Evolutionary conservation across 1,284 basidiomycete genomes (phyloP), one percentile per base, ranked within the genome.

Genomic region (Leccinum griseonigrum): DNA sequence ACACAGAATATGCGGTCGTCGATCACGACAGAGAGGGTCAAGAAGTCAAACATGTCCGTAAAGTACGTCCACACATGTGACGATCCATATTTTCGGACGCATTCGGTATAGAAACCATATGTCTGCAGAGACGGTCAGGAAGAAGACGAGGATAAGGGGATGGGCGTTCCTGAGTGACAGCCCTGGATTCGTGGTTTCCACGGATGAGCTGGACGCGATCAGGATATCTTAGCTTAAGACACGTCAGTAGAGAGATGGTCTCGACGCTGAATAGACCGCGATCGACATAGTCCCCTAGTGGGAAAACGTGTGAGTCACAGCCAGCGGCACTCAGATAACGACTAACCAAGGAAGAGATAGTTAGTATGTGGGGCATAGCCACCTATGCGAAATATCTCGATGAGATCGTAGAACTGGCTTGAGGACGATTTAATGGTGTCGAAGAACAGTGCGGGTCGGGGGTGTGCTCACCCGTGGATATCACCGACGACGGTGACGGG

Each of bases 401-500:
- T 92, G 69, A 99, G 84, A 81, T 99, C 97, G 81, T 99, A 97
- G 79, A 99, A 99, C 84, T 99, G 97, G 63, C 94, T 97, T 83
- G 77, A 69, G 36, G 63, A 63, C 64, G 61, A 69, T 77, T 67
- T 61, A 78, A 71, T 64, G 65, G 65, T 57, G 59, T 58, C 60
- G 56, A 60, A 60, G 53, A 52, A 59, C 63, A 54, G 54, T 62
- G 46, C 28, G 43, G 43, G 61, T 43, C 46, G 26, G 53, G 63
- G 65, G 55, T 62, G 69, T 62, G 80, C 91, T 85, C 78, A 96
- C 95, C 95, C 97, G 77, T 99, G 97, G 60, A 99, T 99, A 75
- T 99, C 97, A 59, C 97, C 97, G 32, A 99, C 97, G 32, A 99
- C 97, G 1, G 97, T 99, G 52, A 99, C 95, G n/a, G 97, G 97